phyloP scores from a whole-genome alignment of 352 stramenopile genomes.

The Phytophthora constricta region DNA sequence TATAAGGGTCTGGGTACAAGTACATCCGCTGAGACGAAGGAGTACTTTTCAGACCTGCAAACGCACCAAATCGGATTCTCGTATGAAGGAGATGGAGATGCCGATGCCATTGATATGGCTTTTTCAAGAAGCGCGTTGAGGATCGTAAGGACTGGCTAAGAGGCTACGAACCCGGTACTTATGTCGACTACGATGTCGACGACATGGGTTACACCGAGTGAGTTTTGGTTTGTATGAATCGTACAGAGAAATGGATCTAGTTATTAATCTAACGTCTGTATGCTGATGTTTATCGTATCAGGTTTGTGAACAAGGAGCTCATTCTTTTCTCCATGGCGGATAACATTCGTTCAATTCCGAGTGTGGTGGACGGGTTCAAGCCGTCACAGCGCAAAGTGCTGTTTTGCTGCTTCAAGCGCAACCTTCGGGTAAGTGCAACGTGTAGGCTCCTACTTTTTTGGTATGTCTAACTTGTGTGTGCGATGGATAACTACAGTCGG shows the following conservation, averaged over 20 bases:
- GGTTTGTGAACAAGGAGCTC: slow-evolving; percentile 98
- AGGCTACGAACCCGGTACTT: slow-evolving; percentile 84
- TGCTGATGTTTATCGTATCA: slow-evolving; percentile 30
- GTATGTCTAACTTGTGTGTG: slow-evolving; percentile 7
- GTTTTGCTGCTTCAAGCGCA: slow-evolving; percentile 98
- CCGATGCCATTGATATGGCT: slow-evolving; percentile 96
- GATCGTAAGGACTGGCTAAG: slow-evolving; percentile 97
- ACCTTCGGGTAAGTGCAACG: slow-evolving; percentile 90
- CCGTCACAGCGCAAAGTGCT: slow-evolving; percentile 99
- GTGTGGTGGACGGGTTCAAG: slow-evolving; percentile 97
- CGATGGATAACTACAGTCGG: slow-evolving; percentile 35
- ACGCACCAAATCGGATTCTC: slow-evolving; percentile 94
- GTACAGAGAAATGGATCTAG: neutral
- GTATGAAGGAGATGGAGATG: slow-evolving; percentile 90
- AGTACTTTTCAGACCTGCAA: slow-evolving; percentile 97
- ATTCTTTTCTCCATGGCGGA: slow-evolving; percentile 99
- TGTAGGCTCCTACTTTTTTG: slow-evolving; percentile 7
- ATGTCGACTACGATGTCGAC: slow-evolving; percentile 93
- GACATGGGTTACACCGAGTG: slow-evolving; percentile 94
- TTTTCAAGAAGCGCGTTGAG: slow-evolving; percentile 97
- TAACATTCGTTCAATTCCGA: slow-evolving; percentile 97
- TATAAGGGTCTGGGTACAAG: slow-evolving; percentile 99
- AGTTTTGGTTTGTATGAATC: slow-evolving; percentile 9
- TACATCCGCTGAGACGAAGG: slow-evolving; percentile 95
- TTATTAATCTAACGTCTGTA: slow-evolving; percentile 5